A percentile compares a stretch with the other conserved stretches of the same genome.
phyloP scores from a whole-genome alignment of 2,329 filamentous ascomycete genomes.

The Arthrobotrys sphaeroides region DNA sequence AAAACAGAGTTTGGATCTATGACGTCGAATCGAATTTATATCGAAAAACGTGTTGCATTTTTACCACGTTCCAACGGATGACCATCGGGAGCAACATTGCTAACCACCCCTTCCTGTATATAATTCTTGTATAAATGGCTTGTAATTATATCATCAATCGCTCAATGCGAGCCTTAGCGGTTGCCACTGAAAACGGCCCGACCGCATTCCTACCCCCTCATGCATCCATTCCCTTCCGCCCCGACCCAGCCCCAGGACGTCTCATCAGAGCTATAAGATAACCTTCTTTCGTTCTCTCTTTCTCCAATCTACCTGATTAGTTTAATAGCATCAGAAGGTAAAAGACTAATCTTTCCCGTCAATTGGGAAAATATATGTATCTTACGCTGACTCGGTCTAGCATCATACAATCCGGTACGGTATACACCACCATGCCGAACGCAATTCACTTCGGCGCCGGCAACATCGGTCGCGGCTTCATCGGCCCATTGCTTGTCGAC shows the following conservation, averaged over 20 bases:
- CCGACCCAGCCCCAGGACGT: constrained; percentile 62
- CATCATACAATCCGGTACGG: not conserved
- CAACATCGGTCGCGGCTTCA: constrained; percentile 87
- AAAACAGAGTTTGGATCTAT: too few relatives aligned
- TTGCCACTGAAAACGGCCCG: constrained; percentile 5
- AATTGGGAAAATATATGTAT: not conserved
- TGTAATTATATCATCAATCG: not conserved
- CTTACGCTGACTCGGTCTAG: not conserved
- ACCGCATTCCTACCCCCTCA: not conserved
- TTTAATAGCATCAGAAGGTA: not conserved
- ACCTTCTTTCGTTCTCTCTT: not conserved
- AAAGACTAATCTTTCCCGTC: not conserved
- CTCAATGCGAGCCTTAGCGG: not conserved
- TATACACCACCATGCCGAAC: constrained; percentile 59
- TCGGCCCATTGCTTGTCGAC: constrained; percentile 90
- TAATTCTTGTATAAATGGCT: not conserved
- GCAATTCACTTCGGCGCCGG: constrained; percentile 87
- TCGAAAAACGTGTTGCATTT: too few relatives aligned
- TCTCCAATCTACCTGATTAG: not conserved
- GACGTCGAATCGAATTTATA: too few relatives aligned
- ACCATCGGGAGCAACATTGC: not conserved
- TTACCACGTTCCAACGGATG: not conserved
- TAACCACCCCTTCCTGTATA: not conserved
- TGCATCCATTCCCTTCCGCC: constrained; percentile 39
- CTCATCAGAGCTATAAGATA: constrained; percentile 64